Percentiles rank a stretch among this genome's conserved stretches.
These are phyloP conservation scores for Geotrichum klebahnii DNA, from an alignment of 1,139 yeast species.

Conservation along the genomic window DNA sequence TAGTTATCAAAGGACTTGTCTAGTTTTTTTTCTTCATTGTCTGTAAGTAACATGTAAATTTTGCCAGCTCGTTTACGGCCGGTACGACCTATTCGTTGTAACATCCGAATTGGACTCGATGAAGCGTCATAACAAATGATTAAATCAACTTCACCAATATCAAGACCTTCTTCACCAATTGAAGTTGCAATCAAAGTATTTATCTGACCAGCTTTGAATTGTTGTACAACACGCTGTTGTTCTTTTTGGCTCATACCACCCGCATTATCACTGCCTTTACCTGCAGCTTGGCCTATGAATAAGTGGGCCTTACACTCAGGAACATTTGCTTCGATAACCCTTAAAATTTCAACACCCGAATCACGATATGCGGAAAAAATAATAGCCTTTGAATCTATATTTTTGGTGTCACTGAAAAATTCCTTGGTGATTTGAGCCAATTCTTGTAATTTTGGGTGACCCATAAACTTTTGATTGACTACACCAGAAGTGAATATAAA, in stretches of 20 bases:
- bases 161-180: conserved; percentile 97
- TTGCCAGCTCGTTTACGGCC: conserved; percentile 91
- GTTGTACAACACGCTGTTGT: conserved; percentile 56
- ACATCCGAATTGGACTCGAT: conserved; percentile 84
- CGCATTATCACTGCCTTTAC: conserved; percentile 8
- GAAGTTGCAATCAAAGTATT: conserved; percentile 92
- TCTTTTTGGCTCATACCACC: conserved; percentile 43
- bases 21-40: conserved; percentile 73
- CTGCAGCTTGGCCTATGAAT: conserved; percentile 73
- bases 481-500: conserved; percentile 41
- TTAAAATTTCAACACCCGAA: conserved; percentile 81
- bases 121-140: conserved; percentile 92
- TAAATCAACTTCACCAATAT: conserved; percentile 94
- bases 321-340: conserved; percentile 51
- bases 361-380: conserved; percentile 85
- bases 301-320: conserved; percentile 64
- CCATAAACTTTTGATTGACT: conserved; percentile 38
- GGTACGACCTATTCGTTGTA: conserved; percentile 97
- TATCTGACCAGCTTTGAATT: conserved; percentile 65
- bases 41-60: conserved; percentile 71
- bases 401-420: conserved; percentile 15
- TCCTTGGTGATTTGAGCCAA: conserved; percentile 40
- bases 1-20: conserved; percentile 85
- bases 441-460: conserved; percentile 75
- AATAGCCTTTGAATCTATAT: conserved; percentile 63